A percentile compares a stretch with the other conserved stretches of the same genome.
These are phyloP conservation scores for Eucalyptus tenuipes DNA, from an alignment of 345 rosid genomes.

Conservation along the genomic window DNA sequence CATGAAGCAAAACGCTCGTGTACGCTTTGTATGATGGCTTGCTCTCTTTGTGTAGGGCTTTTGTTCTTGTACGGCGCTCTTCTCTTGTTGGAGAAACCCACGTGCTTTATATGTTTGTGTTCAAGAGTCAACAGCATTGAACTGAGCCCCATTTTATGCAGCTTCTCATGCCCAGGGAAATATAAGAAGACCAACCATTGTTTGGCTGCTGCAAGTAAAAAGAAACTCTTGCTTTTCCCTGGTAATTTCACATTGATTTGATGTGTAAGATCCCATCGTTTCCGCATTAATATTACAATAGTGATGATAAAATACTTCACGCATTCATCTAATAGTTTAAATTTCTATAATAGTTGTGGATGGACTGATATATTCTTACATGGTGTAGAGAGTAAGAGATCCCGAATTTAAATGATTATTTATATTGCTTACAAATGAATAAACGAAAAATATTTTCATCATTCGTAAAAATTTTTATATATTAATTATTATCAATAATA, in stretches of 20 bases:
- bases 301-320: too few relatives aligned
- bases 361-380: accelerated
- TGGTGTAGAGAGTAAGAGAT: accelerated
- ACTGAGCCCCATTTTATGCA: accelerated
- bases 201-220: too few relatives aligned
- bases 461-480: accelerated
- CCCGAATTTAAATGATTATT: accelerated
- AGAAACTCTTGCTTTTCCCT: accelerated
- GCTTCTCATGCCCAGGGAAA: too few relatives aligned
- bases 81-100: too few relatives aligned
- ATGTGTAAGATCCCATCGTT: too few relatives aligned
- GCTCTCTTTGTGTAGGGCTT: accelerated
- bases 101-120: accelerated
- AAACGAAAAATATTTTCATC: accelerated
- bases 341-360: accelerated
- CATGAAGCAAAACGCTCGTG: too few relatives aligned
- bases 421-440: neutral
- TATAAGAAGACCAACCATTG: too few relatives aligned
- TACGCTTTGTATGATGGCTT: too few relatives aligned
- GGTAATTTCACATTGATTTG: too few relatives aligned
- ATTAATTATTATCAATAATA: too few relatives aligned
- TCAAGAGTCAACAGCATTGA: too few relatives aligned
- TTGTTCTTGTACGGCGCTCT: accelerated
- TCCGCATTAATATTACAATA: too few relatives aligned
- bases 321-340: accelerated